Evolutionary conservation across 192 early-diverging fungal species (phyloP).

Genomic region (Coemansia sp.): DNA sequence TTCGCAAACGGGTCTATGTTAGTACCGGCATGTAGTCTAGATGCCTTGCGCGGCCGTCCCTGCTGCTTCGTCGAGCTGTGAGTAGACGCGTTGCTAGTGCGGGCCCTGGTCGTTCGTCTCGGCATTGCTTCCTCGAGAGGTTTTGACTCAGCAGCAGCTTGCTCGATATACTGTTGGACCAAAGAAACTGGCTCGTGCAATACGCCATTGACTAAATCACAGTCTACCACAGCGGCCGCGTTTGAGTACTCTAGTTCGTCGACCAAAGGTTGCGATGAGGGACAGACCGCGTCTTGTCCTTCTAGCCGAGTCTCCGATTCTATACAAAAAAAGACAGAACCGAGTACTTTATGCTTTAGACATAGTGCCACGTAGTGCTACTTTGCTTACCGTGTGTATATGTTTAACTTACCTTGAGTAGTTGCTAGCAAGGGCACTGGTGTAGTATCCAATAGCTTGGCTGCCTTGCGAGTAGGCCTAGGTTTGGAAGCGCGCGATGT

Average conservation of each 20-base stretch:
- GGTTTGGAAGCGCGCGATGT: background rate
- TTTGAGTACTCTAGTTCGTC: background rate
- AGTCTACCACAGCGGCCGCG: background rate
- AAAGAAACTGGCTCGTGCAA: background rate
- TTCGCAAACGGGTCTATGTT: background rate
- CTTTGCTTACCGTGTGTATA: too few species aligned
- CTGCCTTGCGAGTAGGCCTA: conserved; percentile 12
- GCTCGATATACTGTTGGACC: background rate
- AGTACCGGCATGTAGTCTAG: background rate
- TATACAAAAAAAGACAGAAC: background rate
- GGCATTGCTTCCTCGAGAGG: background rate
- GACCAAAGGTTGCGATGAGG: background rate
- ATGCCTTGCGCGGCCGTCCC: background rate
- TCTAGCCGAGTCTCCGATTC: background rate
- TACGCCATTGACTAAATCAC: background rate
- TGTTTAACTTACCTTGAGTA: background rate
- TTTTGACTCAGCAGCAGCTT: background rate
- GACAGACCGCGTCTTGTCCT: background rate
- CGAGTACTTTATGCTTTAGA: background rate
- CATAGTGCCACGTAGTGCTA: too few species aligned
- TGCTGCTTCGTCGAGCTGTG: background rate
- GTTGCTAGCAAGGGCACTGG: background rate
- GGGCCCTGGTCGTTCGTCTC: conserved; percentile 2
- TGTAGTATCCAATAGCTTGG: background rate
- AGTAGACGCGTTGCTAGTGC: background rate